A percentile compares a stretch with the other conserved stretches of the same genome.
Evolutionary conservation across 2,329 filamentous ascomycete species (phyloP).

Genomic region (Pestalotiopsis sp.): DNA sequence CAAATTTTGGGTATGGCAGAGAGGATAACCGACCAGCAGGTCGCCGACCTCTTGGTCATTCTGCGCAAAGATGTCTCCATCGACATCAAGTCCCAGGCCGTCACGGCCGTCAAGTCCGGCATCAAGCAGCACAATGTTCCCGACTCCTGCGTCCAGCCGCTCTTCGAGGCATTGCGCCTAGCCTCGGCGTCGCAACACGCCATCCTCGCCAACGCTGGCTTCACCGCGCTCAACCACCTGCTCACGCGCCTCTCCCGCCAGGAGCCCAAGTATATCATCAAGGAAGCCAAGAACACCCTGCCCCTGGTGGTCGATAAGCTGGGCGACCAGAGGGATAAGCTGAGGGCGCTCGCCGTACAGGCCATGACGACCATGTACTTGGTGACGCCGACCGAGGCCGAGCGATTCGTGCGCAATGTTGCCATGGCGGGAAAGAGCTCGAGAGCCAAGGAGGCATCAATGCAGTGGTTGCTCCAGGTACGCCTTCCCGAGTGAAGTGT

Average conservation of each 20-base stretch:
- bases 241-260: conserved; percentile 85
- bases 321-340: conserved; percentile 85
- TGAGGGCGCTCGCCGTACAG: conserved; percentile 73
- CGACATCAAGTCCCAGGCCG: conserved; percentile 70
- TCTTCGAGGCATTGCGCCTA: conserved; percentile 81
- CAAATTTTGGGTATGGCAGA: conserved; percentile 49
- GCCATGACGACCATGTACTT: conserved; percentile 78
- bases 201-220: conserved; percentile 77
- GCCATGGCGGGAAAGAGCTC: conserved; percentile 81
- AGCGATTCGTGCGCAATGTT: conserved; percentile 76
- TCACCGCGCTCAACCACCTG: conserved; percentile 85
- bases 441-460: conserved; percentile 80
- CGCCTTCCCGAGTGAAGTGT: conserved; percentile 8
- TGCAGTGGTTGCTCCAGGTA: conserved; percentile 84
- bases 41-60: conserved; percentile 54
- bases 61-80: conserved; percentile 65
- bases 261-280: conserved; percentile 72
- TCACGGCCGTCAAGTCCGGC: conserved; percentile 78
- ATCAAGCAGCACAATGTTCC: conserved; percentile 94
- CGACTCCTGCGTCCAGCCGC: conserved; percentile 67
- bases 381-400: conserved; percentile 72
- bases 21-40: conserved; percentile 61
- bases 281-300: conserved; percentile 72
- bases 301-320: conserved; percentile 81
- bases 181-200: conserved; percentile 78